Evolutionary conservation across 257 asterid species (phyloP).

Genomic region (Verbascum thapsus): DNA sequence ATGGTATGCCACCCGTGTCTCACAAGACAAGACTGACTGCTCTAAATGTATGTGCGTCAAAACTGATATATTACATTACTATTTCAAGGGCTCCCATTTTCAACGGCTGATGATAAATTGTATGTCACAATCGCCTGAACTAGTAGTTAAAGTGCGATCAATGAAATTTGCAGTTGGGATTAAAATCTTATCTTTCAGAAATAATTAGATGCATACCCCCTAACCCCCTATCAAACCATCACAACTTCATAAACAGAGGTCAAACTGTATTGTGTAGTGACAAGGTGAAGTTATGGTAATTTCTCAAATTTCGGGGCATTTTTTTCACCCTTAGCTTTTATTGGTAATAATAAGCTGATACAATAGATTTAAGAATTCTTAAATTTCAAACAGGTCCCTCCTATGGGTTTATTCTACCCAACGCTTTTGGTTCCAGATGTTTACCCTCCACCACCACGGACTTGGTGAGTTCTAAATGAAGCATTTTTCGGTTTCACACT

Average conservation of each 20-base stretch:
- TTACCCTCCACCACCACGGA: conserved; percentile 88
- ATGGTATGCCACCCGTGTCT: conserved; percentile 74
- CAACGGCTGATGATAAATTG: background rate
- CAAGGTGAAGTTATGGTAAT: too few relatives aligned
- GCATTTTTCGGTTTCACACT: too few relatives aligned
- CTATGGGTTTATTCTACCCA: conserved; percentile 97
- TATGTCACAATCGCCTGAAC: conserved; percentile 13
- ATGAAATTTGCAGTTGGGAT: conserved; percentile 1
- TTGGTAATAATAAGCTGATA: conserved; percentile 6
- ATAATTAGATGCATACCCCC: background rate
- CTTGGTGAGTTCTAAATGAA: conserved; percentile 55
- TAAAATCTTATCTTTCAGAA: conserved; percentile 11
- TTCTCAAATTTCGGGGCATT: background rate
- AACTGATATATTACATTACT: background rate
- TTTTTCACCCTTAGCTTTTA: background rate
- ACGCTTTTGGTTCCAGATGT: conserved; percentile 88
- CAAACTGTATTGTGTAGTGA: too few relatives aligned
- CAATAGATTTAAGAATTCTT: conserved; percentile 31
- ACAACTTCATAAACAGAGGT: too few relatives aligned
- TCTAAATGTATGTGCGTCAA: conserved; percentile 65
- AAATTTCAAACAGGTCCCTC: conserved; percentile 74
- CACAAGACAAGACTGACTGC: conserved; percentile 91
- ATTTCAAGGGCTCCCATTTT: background rate
- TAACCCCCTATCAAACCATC: too few relatives aligned
- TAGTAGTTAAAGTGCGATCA: conserved; percentile 12